Base-by-base conservation (phyloP, 2,329 filamentous ascomycete species). In the Ceratocystis ficicola region DNA sequence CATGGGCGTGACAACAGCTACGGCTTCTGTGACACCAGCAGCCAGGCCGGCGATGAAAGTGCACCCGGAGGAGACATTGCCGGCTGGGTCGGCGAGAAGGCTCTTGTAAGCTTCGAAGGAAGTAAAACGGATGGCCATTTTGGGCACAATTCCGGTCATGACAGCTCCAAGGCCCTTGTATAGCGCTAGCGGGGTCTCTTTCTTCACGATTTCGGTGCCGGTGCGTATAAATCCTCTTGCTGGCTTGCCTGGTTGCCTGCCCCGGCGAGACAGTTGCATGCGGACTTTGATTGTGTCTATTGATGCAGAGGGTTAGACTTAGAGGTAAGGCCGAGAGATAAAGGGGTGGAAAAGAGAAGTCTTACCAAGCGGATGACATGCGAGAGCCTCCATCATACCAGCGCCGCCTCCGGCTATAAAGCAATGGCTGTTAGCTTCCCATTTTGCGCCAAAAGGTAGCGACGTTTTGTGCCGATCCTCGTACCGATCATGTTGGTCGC, bases 111-210 rank as follows among this genome's bases (percentile, higher is more conserved):
- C 85, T 76, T 97, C 94, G 77, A 97, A 99, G 65, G 90, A 95
- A 61, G 93, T 96, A 78, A 99, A 99, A 48, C 94, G 89, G 75
- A 97, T 99, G 68, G 94, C 94, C 94, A 99, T 99, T 78, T 99
- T 99, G 65, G 94, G 94, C 25, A 99, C 85, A 75, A 99, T 99
- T 70, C 94, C 94, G 28, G 92, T 96, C 67, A 97, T 76, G 52
- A 99, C 94, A 65, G 94, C 94, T 69, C 94, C 94, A n/a, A 99
- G 84, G 70, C 94, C 94, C 80, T 99, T 99, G 83, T 99, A 99
- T 67, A 99, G 80, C 69, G 89, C 94, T 44, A 99, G 80, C 0
- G 91, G 90, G 15, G 94, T 96, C 79, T 99, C 94, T 72, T 88
- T 87, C 74, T 84, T 84, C 65, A 96, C 85, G 72, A 99, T 97